Evolutionary conservation across 176 grass and related monocot species (phyloP).

Genomic region (Panicum miliaceum): DNA sequence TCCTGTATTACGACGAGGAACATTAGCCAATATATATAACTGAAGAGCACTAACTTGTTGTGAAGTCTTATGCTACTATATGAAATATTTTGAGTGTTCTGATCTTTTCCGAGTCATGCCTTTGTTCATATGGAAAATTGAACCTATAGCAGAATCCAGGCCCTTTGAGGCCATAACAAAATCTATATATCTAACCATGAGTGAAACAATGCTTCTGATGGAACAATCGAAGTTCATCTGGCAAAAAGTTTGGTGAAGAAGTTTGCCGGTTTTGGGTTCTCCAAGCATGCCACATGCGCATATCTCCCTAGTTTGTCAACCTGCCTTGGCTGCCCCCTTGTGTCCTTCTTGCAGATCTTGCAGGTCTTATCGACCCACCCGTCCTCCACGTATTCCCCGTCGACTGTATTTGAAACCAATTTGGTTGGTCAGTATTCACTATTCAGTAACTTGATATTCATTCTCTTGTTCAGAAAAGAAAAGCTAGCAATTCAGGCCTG

Average conservation of each 20-base stretch:
- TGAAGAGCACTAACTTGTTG: conserved; percentile 37
- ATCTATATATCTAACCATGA: conserved; percentile 31
- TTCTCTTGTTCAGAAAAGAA: not conserved
- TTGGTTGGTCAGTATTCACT: conserved; percentile 7
- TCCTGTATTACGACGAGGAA: conserved; percentile 26
- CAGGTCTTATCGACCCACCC: conserved; percentile 99
- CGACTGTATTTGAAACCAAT: conserved; percentile 54
- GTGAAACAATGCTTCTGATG: conserved; percentile 4
- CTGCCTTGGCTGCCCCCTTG: conserved; percentile 75
- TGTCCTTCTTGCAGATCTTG: conserved; percentile 96
- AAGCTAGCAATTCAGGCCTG: not conserved
- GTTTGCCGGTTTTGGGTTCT: conserved; percentile 72
- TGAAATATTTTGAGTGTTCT: conserved; percentile 17
- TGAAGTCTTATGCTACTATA: conserved; percentile 34
- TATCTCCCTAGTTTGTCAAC: conserved; percentile 94
- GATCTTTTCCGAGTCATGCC: not conserved
- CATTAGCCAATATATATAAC: conserved; percentile 44
- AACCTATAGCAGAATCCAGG: not conserved
- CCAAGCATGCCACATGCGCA: conserved; percentile 71
- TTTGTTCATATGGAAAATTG: conserved; percentile 17
- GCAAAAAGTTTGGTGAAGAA: conserved; percentile 82
- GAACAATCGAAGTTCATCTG: conserved; percentile 55
- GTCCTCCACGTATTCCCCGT: conserved; percentile 89
- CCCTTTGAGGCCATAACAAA: not conserved
- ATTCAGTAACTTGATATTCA: not conserved